Evolutionary conservation across 116 monocot genomes (phyloP).

Genomic region (Dioscorea cayenensis): DNA sequence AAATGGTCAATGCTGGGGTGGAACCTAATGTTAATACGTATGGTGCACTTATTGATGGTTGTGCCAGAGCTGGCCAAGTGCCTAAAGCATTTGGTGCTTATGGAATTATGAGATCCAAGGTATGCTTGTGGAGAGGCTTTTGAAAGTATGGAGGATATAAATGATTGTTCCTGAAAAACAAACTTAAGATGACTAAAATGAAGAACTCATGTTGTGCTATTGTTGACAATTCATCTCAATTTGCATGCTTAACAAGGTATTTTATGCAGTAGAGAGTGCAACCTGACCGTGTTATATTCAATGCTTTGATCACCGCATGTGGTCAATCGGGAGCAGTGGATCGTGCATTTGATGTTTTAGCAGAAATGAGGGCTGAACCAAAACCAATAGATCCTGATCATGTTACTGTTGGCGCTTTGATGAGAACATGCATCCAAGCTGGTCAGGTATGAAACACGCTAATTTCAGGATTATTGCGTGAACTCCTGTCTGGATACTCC

Average conservation of each 20-base stretch:
- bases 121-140: conserved; percentile 13
- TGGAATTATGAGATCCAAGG: conserved; percentile 98
- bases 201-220: background rate
- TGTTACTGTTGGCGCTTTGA: conserved; percentile 90
- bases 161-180: background rate
- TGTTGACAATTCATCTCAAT: background rate
- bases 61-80: conserved; percentile 89
- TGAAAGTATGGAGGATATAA: background rate
- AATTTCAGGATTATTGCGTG: too few species aligned
- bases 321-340: conserved; percentile 93
- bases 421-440: conserved; percentile 74
- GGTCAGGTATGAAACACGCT: conserved; percentile 40
- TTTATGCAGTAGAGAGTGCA: conserved; percentile 91
- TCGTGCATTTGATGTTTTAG: conserved; percentile 98
- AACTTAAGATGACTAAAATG: background rate
- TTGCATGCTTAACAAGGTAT: conserved; percentile 21
- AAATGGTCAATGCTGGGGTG: conserved; percentile 90
- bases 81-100: conserved; percentile 99
- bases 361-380: conserved; percentile 85
- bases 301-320: conserved; percentile 93
- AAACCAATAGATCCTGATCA: conserved; percentile 82
- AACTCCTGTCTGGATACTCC: background rate
- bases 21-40: conserved; percentile 90
- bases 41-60: conserved; percentile 91
- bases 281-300: conserved; percentile 95